phyloP scores from a whole-genome alignment of 257 asterid genomes.

The Solanum ossicruentum region DNA sequence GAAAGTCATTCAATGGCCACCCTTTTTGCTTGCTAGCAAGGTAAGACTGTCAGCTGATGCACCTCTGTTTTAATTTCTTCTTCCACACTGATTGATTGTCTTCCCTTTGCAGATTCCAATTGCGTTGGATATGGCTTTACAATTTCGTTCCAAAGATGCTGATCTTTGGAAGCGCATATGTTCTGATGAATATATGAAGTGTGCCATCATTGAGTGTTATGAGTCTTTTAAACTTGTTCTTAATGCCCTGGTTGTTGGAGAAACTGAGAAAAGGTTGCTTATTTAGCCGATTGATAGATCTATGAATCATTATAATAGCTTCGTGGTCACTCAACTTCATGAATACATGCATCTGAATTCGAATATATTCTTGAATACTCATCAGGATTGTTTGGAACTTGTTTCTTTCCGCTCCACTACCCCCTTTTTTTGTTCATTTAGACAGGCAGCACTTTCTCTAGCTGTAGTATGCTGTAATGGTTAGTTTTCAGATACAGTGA shows the following conservation, averaged over 20 bases:
- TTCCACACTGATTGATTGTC: conserved; percentile 12
- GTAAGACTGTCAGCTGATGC: conserved; percentile 21
- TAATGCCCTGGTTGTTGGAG: conserved; percentile 64
- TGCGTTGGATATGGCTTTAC: conserved; percentile 95
- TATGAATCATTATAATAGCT: not conserved
- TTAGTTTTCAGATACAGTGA: not conserved
- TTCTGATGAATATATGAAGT: conserved; percentile 83
- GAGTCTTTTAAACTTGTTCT: conserved; percentile 81
- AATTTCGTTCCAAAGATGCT: conserved; percentile 78
- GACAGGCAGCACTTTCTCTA: not conserved
- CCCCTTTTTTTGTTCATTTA: not conserved
- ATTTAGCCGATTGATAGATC: not conserved
- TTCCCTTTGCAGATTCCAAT: conserved; percentile 65
- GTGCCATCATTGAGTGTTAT: conserved; percentile 92
- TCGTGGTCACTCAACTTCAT: not conserved
- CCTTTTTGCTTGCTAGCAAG: conserved; percentile 97
- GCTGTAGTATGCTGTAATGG: not conserved
- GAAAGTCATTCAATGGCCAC: conserved; percentile 93
- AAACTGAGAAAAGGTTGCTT: conserved; percentile 79
- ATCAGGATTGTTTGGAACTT: not conserved
- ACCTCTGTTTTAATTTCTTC: not conserved
- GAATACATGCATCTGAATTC: not conserved
- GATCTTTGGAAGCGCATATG: conserved; percentile 94
- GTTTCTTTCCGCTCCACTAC: not conserved
- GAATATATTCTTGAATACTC: not conserved